phyloP scores from a whole-genome alignment of 352 stramenopile genomes.

The Globisporangium yorkense region DNA sequence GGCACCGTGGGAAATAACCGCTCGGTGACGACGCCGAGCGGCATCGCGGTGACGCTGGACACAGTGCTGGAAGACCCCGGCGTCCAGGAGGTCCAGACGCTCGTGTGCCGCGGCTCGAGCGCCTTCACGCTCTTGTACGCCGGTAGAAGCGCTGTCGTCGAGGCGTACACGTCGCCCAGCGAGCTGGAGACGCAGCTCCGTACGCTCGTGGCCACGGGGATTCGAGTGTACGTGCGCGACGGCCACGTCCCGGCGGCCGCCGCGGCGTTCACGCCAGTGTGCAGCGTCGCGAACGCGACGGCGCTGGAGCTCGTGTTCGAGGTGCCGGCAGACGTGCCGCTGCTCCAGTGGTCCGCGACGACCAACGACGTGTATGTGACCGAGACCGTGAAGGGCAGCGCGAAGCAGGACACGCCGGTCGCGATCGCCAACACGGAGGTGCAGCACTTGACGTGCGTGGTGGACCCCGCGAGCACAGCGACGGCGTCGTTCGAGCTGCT shows the following conservation, averaged over 20 bases:
- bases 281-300: constrained; percentile 34
- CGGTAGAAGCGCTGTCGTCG: constrained; percentile 16
- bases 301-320: constrained; percentile 64
- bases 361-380: constrained; percentile 59
- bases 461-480: constrained; percentile 21
- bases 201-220: constrained; percentile 31
- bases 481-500: constrained; percentile 42
- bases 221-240: constrained; percentile 35
- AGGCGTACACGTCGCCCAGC: constrained; percentile 33
- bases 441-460: constrained; percentile 49
- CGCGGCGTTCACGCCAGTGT: constrained; percentile 45
- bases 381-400: constrained; percentile 47
- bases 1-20: constrained; percentile 71
- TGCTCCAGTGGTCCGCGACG: constrained; percentile 50
- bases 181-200: constrained; percentile 55
- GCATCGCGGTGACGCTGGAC: constrained; percentile 42
- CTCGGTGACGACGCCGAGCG: constrained; percentile 39
- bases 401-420: constrained; percentile 23
- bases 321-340: constrained; percentile 29
- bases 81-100: constrained; percentile 62
- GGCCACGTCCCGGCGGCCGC: constrained; percentile 17
- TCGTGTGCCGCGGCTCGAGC: constrained; percentile 41
- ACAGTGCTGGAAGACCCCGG: constrained; percentile 54
- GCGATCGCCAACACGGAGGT: constrained; percentile 51
- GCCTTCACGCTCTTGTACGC: constrained; percentile 45